Conservation (phyloP, 1,284 basidiomycete species). For the Ustilago nuda region DNA sequence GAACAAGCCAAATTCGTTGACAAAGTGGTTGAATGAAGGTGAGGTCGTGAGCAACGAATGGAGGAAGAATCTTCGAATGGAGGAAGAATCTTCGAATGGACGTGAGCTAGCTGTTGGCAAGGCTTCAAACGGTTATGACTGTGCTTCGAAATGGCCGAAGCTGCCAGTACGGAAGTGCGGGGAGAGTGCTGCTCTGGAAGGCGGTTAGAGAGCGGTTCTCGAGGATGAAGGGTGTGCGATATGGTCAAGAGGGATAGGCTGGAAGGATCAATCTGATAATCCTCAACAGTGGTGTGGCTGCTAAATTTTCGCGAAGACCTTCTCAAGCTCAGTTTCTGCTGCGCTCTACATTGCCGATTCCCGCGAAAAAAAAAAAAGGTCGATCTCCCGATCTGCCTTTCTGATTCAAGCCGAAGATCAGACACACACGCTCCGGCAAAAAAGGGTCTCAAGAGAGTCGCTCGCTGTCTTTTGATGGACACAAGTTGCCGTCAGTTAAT, state of each 20-base stretch:
- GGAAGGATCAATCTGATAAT: too few relatives aligned
- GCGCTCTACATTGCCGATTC: conserved; percentile 41
- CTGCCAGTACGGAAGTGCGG: neutral
- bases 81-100: neutral
- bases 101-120: neutral
- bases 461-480: neutral
- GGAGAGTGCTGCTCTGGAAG: too few relatives aligned
- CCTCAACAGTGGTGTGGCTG: neutral
- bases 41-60: neutral
- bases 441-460: conserved; percentile 29
- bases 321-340: conserved; percentile 18
- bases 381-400: conserved; percentile 28
- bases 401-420: neutral
- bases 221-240: neutral
- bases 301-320: conserved; percentile 12
- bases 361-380: conserved; percentile 11
- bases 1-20: too few relatives aligned
- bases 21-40: too few relatives aligned
- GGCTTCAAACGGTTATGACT: neutral
- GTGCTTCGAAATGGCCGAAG: too few relatives aligned
- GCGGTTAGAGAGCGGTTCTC: neutral
- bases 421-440: conserved; percentile 5
- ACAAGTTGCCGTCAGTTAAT: conserved; percentile 10
- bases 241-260: neutral
- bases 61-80: neutral